Evolutionary conservation across 1,284 basidiomycete species (phyloP), one percentile per base, ranked within the genome.

Genomic region (Porodaedalea pini): DNA sequence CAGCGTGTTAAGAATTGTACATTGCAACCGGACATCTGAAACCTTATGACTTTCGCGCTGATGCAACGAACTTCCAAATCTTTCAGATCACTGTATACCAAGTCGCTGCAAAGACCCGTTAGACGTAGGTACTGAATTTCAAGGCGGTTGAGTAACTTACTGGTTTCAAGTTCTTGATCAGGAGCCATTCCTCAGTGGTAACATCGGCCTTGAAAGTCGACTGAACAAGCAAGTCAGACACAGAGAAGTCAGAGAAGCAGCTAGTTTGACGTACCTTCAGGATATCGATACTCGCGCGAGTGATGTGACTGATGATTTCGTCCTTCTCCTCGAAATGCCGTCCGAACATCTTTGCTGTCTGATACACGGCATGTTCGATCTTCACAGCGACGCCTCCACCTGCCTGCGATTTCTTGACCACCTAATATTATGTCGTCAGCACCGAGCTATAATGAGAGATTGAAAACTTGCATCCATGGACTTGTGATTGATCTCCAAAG

Each of bases 381-480:
- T 98, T 98, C 69, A 99, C 92, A 0, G 97, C 97, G 17, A 98
- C 96, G 71, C 96, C 96, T 59, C 83, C 96, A 68, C 94, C 96
- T 25, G 92, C 88, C 70, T 98, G 94, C 15, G 86, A 81, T 73
- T 92, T 94, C 77, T 96, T 97, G 65, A 99, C 84, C 25, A 96
- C 78, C 79, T 94, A 70, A 32, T 70, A 60, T 19, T n/a, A 52
- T 19, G n/a, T n/a, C 68, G 13, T 70, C 52, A 69, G 69, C 67
- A 70, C 66, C 29, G 62, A 67, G 57, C 57, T 58, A 58, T 59
- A 39, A 32, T 25, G 34, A 57, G 15, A 21, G 40, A 11, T 47
- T 40, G 2, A 19, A 40, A 41, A 23, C 80, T 71, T 67, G 89
- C 88, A 17, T 94, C 89, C 58, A 80, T 77, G 2, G 81, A 70